A percentile compares a stretch with the other conserved stretches of the same genome.
Conservation (phyloP, 2,329 filamentous ascomycete species). For the Neofusicoccum parvum region DNA sequence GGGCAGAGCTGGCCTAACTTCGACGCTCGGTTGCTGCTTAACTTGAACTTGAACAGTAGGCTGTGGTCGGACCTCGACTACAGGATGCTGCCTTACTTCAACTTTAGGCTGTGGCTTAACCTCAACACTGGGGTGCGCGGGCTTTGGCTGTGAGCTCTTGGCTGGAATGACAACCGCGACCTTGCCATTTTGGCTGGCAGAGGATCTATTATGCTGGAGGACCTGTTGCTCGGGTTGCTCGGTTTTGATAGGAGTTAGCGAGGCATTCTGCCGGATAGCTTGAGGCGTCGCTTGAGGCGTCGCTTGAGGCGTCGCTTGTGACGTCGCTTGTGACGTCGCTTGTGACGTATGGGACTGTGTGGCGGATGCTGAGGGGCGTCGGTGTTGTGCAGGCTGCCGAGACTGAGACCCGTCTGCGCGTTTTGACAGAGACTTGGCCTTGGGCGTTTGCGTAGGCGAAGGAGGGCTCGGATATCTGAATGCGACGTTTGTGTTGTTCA, state of each 20-base stretch:
- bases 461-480: conserved; percentile 33
- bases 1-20: conserved; percentile 22
- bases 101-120: background rate
- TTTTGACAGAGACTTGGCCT: background rate
- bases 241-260: background rate
- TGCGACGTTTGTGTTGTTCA: conserved; percentile 44
- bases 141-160: background rate
- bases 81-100: background rate
- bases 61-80: background rate
- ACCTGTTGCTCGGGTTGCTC: background rate
- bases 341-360: background rate
- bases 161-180: conserved; percentile 17
- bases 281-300: background rate
- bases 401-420: background rate
- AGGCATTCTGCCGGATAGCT: background rate
- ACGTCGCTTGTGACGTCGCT: background rate
- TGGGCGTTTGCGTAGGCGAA: background rate
- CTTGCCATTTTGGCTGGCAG: background rate
- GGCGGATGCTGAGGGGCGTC: background rate
- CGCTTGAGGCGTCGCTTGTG: background rate
- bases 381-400: background rate
- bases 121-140: background rate
- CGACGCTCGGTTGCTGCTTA: background rate
- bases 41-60: background rate
- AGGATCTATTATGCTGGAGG: background rate